phyloP scores from a whole-genome alignment of 1,284 basidiomycete genomes.

The Uromyces viciae-fabae region DNA sequence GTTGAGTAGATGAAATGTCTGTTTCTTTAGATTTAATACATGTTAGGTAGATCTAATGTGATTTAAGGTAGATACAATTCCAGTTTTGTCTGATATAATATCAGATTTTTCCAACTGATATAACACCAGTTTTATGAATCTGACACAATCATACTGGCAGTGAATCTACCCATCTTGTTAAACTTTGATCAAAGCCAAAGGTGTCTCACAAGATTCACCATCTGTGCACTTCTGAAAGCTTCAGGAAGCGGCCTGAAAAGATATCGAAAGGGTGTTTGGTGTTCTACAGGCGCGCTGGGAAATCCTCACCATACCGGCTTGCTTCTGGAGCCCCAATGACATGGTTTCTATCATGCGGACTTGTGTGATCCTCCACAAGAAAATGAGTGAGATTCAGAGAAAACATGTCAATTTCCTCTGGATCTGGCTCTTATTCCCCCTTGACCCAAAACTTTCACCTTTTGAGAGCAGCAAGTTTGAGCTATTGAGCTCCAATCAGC shows the following conservation, averaged over 20 bases:
- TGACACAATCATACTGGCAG: too few species aligned
- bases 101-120: too few species aligned
- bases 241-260: background rate
- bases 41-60: too few species aligned
- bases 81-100: too few species aligned
- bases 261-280: background rate
- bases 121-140: too few species aligned
- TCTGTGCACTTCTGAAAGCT: background rate
- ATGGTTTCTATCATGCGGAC: background rate
- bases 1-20: too few species aligned
- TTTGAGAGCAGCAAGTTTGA: background rate
- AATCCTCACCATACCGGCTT: background rate
- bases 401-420: background rate
- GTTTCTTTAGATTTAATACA: too few species aligned
- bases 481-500: background rate
- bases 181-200: background rate
- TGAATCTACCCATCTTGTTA: background rate
- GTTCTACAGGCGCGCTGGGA: constrained; percentile 10
- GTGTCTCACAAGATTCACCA: background rate
- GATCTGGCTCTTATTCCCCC: background rate
- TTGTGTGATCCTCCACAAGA: constrained; percentile 11
- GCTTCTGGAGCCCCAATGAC: background rate
- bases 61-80: too few species aligned
- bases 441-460: too few species aligned
- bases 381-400: background rate